These are phyloP conservation scores for Vigna hirtella DNA, from an alignment of 306 rosid species.

Conservation along the genomic window DNA sequence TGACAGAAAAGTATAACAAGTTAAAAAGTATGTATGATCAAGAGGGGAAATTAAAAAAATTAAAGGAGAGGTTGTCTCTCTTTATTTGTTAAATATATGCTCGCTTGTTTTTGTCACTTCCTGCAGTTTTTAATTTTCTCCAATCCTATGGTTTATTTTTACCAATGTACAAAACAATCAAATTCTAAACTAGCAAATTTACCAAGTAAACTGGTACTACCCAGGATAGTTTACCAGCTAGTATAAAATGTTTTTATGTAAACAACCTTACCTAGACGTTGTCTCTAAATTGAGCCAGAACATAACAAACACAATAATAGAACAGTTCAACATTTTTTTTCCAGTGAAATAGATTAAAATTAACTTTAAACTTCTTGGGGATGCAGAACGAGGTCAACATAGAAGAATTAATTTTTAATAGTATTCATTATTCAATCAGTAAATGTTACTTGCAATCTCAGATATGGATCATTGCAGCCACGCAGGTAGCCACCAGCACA, in stretches of 20 bases:
- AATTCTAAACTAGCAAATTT: slow-evolving; percentile 24
- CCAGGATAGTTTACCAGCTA: background rate
- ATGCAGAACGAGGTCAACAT: background rate
- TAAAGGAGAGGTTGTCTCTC: background rate
- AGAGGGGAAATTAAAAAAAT: slow-evolving; percentile 7
- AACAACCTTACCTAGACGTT: background rate
- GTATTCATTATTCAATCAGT: background rate
- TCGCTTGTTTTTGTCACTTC: background rate
- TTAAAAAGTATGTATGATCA: slow-evolving; percentile 1
- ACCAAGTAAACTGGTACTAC: background rate
- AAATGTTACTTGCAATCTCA: slow-evolving; percentile 16
- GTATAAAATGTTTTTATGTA: slow-evolving; percentile 23
- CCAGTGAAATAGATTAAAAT: slow-evolving; percentile 15
- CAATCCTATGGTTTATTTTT: background rate
- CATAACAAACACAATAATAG: slow-evolving; percentile 9
- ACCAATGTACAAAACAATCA: slow-evolving; percentile 21
- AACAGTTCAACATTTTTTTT: slow-evolving; percentile 2
- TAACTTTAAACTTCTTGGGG: background rate
- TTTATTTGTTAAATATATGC: slow-evolving; percentile 30
- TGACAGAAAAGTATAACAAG: slow-evolving; percentile 39
- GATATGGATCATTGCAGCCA: background rate
- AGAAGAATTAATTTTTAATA: background rate
- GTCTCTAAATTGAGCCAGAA: slow-evolving; percentile 20
- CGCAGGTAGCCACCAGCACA: slow-evolving; percentile 4
- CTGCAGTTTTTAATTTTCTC: too few species aligned